Evolutionary conservation across 2,329 filamentous ascomycete genomes (phyloP), one percentile per base, ranked within the genome.

Genomic region (Hymenoscyphus repandus): DNA sequence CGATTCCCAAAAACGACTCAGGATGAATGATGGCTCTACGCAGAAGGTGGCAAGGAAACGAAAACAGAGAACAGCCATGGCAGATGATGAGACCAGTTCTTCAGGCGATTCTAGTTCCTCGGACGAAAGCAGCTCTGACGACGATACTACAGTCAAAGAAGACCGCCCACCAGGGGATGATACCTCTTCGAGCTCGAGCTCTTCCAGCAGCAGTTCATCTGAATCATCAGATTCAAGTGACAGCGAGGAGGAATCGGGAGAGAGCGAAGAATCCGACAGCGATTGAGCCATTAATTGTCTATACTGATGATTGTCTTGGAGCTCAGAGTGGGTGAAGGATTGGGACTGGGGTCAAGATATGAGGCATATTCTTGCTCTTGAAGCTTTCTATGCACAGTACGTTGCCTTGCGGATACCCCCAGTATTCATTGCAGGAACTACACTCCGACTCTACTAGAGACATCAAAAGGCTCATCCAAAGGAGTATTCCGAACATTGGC

Each of bases 41-140:
- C 68, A 70, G 47, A 81, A 77, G 68, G 71, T 75, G 49, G 49
- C 56, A 7, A 57, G 65, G 42, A 69, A 71, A 52, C 68, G 77
- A 52, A 84, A 83, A 64, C 67, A 64, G 40, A 54, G 65, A 13
- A 68, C 66, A 11, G 49, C 47, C 7, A 52, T 51, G 12, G 55
- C 50, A 6, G 58, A 60, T n/a, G 60, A 61, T 37, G 54, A 56
- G 22, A 55, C 55, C n/a, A 58, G 53, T 37, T 61, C 59, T 17
- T 56, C 53, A 13, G 52, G 51, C 4, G 52, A 56, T 22, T 59
- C 57, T 15, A 55, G 47, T 20, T 45, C 51, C 32, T 59, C 55
- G 1, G 57, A 59, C 27, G 22, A 27, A 7, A 56, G 52, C 31
- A 60, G 53, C 36, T 59, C 55, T 31, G 58, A 57, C 5, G 59